Percentiles rank a stretch among this genome's conserved stretches.
phyloP scores from a whole-genome alignment of 2,329 filamentous ascomycete species.

The Apiospora phragmitis region DNA sequence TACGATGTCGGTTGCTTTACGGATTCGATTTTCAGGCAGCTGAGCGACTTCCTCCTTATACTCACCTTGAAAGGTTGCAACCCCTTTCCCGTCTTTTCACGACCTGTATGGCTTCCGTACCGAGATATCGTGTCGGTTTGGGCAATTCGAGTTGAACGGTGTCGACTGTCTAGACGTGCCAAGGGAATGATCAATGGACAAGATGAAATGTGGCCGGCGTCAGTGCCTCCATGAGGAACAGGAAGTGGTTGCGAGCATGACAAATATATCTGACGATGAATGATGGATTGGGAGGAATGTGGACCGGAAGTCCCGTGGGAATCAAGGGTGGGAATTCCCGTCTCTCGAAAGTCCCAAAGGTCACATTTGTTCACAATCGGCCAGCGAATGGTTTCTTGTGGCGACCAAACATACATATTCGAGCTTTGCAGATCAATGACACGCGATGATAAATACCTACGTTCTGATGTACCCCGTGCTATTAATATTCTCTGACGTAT shows the following conservation, averaged over 20 bases:
- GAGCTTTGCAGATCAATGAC: constrained; percentile 12
- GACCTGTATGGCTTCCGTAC: neutral
- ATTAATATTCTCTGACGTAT: neutral
- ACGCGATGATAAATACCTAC: constrained; percentile 2
- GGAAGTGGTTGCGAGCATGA: neutral
- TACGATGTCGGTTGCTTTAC: neutral
- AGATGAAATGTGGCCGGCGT: neutral
- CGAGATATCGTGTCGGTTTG: neutral
- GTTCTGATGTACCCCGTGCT: neutral
- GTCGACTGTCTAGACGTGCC: neutral
- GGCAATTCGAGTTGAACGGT: neutral
- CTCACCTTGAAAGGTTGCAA: neutral
- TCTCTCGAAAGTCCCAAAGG: neutral
- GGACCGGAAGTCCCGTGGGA: constrained; percentile 1
- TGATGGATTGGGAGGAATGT: constrained; percentile 4
- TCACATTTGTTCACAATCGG: neutral
- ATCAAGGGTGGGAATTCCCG: neutral
- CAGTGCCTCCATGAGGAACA: neutral
- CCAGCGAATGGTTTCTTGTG: constrained; percentile 5
- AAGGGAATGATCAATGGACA: constrained; percentile 2
- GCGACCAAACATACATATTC: constrained; percentile 7
- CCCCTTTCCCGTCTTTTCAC: neutral
- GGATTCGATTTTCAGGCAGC: neutral
- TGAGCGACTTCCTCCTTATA: neutral
- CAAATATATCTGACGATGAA: constrained; percentile 9